Evolutionary conservation across 75 land plant genomes (phyloP).

Genomic region (Cryptomeria japonica): DNA sequence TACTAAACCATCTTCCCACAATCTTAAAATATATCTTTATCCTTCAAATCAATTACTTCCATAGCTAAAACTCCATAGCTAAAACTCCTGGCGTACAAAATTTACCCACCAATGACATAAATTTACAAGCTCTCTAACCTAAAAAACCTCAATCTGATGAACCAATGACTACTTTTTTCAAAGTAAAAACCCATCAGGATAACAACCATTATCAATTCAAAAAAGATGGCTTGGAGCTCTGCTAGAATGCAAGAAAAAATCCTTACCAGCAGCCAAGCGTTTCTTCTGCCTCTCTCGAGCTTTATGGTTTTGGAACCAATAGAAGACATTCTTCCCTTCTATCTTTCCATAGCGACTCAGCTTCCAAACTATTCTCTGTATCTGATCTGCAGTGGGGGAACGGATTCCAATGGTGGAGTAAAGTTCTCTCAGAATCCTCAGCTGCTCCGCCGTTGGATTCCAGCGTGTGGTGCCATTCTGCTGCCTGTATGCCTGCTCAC

Average conservation of each 20-base stretch:
- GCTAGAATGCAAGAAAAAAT: background rate
- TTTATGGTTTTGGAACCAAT: conserved; percentile 90
- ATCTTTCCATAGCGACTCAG: conserved; percentile 77
- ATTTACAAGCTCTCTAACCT: too few relatives aligned
- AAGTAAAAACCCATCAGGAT: too few relatives aligned
- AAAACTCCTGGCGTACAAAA: too few relatives aligned
- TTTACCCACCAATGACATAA: too few relatives aligned
- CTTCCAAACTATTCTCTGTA: conserved; percentile 60
- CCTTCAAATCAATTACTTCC: too few relatives aligned
- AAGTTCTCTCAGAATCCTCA: conserved; percentile 58
- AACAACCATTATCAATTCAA: background rate
- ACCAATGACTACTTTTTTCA: too few relatives aligned
- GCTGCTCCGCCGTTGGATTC: conserved; percentile 74
- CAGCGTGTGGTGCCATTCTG: conserved; percentile 43
- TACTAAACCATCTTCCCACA: too few relatives aligned
- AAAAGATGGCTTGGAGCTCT: too few relatives aligned
- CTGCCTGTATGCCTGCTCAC: background rate
- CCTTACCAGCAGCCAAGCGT: conserved; percentile 8
- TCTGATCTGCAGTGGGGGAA: conserved; percentile 71
- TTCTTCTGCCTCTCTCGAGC: conserved; percentile 81
- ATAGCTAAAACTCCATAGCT: too few relatives aligned
- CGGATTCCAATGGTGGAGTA: conserved; percentile 65
- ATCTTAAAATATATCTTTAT: too few relatives aligned
- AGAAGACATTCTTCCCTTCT: conserved; percentile 86
- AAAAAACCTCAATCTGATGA: too few relatives aligned